A percentile compares a stretch with the other conserved stretches of the same genome.
Evolutionary conservation across 306 rosid genomes (phyloP).

Genomic region (Cucurbita argyrosperma): DNA sequence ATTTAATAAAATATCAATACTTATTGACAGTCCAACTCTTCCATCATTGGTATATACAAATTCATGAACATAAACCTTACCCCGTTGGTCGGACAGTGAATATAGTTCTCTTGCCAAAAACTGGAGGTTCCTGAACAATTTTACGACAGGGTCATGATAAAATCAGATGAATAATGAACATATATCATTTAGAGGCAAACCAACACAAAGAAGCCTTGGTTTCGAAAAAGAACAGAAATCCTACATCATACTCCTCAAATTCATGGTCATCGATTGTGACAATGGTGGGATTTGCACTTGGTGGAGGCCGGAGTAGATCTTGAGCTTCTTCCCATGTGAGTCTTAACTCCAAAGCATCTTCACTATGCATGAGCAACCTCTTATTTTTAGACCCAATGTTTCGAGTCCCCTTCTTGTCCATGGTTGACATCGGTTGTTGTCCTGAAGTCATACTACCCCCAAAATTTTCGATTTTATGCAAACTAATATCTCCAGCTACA

Average conservation of each 20-base stretch:
- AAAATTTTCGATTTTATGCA: conserved; percentile 34
- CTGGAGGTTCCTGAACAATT: conserved; percentile 74
- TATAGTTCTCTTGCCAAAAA: conserved; percentile 83
- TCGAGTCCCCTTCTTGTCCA: conserved; percentile 74
- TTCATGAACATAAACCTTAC: conserved; percentile 31
- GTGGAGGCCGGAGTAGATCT: conserved; percentile 93
- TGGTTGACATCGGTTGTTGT: conserved; percentile 25
- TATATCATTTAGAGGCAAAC: not conserved
- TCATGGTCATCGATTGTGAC: conserved; percentile 76
- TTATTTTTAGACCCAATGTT: conserved; percentile 82
- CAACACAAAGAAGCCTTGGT: not conserved
- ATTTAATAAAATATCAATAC: not conserved
- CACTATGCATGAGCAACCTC: conserved; percentile 71
- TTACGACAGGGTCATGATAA: conserved; percentile 11
- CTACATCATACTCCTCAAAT: conserved; percentile 91
- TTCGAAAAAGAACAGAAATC: conserved; percentile 9
- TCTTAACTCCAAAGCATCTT: conserved; percentile 72
- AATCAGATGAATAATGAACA: conserved; percentile 1
- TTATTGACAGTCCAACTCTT: not conserved
- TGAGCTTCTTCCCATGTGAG: conserved; percentile 99
- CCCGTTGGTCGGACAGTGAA: conserved; percentile 52
- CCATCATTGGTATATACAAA: not conserved
- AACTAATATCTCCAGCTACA: conserved; percentile 25
- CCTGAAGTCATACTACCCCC: conserved; percentile 26
- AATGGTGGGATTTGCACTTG: conserved; percentile 61